Evolutionary conservation across 2,329 filamentous ascomycete species (phyloP).

Genomic region (Claviceps spartinae): DNA sequence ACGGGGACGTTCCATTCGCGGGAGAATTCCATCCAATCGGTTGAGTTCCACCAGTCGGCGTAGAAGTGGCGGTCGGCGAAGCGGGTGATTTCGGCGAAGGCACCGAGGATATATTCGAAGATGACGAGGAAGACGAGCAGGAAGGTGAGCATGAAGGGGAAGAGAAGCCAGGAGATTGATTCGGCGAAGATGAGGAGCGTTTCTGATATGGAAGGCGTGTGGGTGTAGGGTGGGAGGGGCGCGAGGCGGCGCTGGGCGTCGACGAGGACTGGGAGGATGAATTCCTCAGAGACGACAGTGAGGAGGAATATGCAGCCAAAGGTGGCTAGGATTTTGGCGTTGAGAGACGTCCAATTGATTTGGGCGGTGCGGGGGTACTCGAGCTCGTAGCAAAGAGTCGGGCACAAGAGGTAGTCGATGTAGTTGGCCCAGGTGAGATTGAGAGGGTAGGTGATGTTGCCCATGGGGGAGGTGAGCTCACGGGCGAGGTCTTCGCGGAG

Average conservation of each 20-base stretch:
- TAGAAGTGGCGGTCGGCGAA: constrained; percentile 96
- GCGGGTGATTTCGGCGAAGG: constrained; percentile 84
- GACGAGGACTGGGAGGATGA: constrained; percentile 78
- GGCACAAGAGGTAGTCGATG: constrained; percentile 76
- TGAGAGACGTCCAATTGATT: constrained; percentile 69
- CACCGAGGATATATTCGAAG: constrained; percentile 91
- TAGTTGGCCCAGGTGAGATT: constrained; percentile 80
- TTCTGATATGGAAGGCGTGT: constrained; percentile 39
- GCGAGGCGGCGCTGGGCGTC: constrained; percentile 49
- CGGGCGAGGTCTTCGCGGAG: constrained; percentile 78
- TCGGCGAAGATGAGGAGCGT: constrained; percentile 70
- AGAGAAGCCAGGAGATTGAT: constrained; percentile 80
- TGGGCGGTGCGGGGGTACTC: constrained; percentile 73
- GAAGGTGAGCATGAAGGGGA: constrained; percentile 95
- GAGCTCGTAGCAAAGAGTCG: constrained; percentile 92
- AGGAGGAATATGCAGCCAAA: constrained; percentile 96
- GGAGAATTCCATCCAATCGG: constrained; percentile 90
- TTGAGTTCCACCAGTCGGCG: constrained; percentile 61
- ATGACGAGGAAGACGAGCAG: constrained; percentile 94
- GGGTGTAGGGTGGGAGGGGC: constrained; percentile 17
- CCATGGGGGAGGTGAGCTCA: constrained; percentile 82
- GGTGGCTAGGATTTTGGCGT: constrained; percentile 74
- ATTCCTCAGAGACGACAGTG: constrained; percentile 83
- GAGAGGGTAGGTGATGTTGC: constrained; percentile 75
- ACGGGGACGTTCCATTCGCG: constrained; percentile 97